These are phyloP conservation scores for Auriscalpium orientale DNA, from an alignment of 768 basidiomycete genomes.

Conservation along the genomic window DNA sequence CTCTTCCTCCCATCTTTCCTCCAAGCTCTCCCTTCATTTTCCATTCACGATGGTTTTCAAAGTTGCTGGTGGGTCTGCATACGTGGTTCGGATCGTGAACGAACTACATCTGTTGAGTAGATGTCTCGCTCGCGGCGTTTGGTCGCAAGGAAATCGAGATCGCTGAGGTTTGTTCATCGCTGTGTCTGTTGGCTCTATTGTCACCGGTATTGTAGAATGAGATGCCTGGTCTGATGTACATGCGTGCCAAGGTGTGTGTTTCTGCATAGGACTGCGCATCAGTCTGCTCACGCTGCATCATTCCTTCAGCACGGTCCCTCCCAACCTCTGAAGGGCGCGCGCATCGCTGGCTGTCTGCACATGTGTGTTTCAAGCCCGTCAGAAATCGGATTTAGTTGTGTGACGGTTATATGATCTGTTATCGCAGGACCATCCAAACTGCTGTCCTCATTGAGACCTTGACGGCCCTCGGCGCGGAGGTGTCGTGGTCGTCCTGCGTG, in stretches of 20 bases:
- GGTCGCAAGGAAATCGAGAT: conserved; percentile 99
- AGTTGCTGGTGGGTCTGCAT: conserved; percentile 60
- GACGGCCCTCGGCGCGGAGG: conserved; percentile 90
- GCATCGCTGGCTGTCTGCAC: conserved; percentile 96
- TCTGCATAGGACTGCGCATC: neutral
- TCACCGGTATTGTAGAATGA: conserved; percentile 50
- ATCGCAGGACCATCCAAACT: conserved; percentile 89
- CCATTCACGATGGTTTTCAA: conserved; percentile 68
- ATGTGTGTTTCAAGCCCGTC: conserved; percentile 49
- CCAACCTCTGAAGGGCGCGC: conserved; percentile 88
- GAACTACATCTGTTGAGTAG: conserved; percentile 30
- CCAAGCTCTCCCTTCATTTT: conserved; percentile 20
- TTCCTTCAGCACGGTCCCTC: conserved; percentile 57
- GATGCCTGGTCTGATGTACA: conserved; percentile 94
- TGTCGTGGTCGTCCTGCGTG: conserved; percentile 98
- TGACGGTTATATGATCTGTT: conserved; percentile 2
- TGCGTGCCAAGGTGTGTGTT: conserved; percentile 70
- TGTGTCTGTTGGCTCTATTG: conserved; percentile 11
- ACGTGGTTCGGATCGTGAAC: neutral
- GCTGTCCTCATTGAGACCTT: conserved; percentile 99
- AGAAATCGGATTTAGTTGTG: neutral
- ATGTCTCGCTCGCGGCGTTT: conserved; percentile 96
- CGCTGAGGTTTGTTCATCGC: conserved; percentile 67
- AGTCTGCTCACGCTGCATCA: conserved; percentile 12
- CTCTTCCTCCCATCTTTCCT: conserved; percentile 15